Evolutionary conservation across 345 rosid species (phyloP), one percentile per base, ranked within the genome.

Genomic region (Cochlearia excelsa): DNA sequence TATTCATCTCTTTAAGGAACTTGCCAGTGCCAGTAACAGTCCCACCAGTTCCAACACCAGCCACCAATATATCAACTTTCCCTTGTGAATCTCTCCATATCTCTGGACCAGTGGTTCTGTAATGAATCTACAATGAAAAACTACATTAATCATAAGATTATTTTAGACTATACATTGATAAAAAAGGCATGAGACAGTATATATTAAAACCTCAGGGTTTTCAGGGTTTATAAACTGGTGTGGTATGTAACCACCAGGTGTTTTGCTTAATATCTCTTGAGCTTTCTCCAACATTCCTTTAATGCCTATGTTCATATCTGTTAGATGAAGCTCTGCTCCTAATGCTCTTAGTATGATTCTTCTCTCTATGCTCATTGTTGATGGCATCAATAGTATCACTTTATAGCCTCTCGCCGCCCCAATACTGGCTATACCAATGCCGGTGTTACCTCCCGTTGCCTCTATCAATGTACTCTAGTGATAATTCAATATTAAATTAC

Each of bases 61-160:
- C 61, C 0, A 81, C 70, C 30, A 84, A 43, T 7, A 71, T 78
- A 69, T 87, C 86, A 37, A 81, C 79, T 59, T 77, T 71, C 39
- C 81, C 87, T 8, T 33, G 77, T 1, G 84, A 63, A 59, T 71
- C 88, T 45, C 35, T 79, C 92, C 92, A 85, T 51, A 82, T 79
- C 72, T 85, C 92, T 1, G 84, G 88, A n/a, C 88, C 86, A 0
- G 88, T 81, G 51, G 88, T 83, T 67, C 83, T 76, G 38, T 82
- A 87, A 68, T 90, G 97, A 23, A 81, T 79, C 95, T 87, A 30
- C 71, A 29, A 54, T 46, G 41, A 39, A 57, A 16, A 16, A 16
- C 23, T 16, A 16, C 23, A 16, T 16, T 16, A 16, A 16, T 16
- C 23, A 16, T 16, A 16, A 16, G 23, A 16, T 16, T 16, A 16